Percentiles rank a stretch among this genome's conserved stretches.
Conservation (phyloP, 2,329 filamentous ascomycete species). For the Stagonosporopsis chrysanthemi region DNA sequence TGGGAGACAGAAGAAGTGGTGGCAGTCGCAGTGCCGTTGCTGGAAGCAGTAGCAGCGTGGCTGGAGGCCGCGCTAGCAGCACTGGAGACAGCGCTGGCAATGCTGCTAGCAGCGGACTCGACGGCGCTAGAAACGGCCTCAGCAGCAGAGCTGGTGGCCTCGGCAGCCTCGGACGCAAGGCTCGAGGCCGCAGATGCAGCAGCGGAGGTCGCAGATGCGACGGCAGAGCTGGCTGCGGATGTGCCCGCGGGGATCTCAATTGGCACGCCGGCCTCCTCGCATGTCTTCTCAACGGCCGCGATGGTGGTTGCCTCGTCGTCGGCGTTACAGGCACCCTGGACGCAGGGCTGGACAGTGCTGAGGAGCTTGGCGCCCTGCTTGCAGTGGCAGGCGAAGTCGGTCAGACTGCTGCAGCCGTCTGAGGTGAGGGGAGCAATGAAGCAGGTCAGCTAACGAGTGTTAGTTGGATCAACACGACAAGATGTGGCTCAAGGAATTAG, state of each 20-base stretch:
- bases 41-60: conserved; percentile 19
- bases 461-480: conserved; percentile 19
- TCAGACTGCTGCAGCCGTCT: conserved; percentile 56
- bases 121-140: conserved; percentile 13
- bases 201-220: conserved; percentile 14
- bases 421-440: conserved; percentile 52
- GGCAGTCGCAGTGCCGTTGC: conserved; percentile 5
- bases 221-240: conserved; percentile 19
- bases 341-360: conserved; percentile 55
- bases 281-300: conserved; percentile 42
- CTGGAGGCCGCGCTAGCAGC: neutral
- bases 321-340: conserved; percentile 52
- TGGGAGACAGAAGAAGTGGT: conserved; percentile 25
- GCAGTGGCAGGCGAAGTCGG: conserved; percentile 57
- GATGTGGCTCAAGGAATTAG: neutral
- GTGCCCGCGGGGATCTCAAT: conserved; percentile 35
- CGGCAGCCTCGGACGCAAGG: conserved; percentile 16
- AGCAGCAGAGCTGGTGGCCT: conserved; percentile 15
- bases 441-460: conserved; percentile 53
- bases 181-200: conserved; percentile 21
- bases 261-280: conserved; percentile 41
- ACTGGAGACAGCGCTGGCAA: conserved; percentile 7
- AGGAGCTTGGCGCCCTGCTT: conserved; percentile 54
- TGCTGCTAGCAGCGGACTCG: neutral
- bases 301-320: conserved; percentile 48